Percentiles rank a stretch among this genome's conserved stretches.
Evolutionary conservation across 2,329 filamentous ascomycete species (phyloP).

Genomic region (Chaetomiaceae sp.): DNA sequence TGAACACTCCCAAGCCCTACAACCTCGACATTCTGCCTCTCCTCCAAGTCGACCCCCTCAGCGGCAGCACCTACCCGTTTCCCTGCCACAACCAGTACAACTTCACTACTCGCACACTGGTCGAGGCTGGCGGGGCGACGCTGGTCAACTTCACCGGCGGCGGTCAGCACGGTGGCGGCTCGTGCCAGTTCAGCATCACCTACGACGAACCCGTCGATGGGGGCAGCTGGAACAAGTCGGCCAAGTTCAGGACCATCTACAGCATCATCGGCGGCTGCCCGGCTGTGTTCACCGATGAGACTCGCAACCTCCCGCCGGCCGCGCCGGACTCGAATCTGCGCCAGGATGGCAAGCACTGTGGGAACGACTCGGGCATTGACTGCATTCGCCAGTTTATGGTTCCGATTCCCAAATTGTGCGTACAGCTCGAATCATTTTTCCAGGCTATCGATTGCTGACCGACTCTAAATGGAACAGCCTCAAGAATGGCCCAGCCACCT

Average conservation of each 20-base stretch:
- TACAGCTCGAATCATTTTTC: too few species aligned
- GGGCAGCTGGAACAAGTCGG: constrained; percentile 20
- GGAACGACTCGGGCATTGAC: constrained; percentile 23
- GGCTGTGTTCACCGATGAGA: constrained; percentile 20
- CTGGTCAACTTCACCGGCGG: constrained; percentile 29
- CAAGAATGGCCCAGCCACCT: constrained; percentile 21
- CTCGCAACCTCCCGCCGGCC: constrained; percentile 4
- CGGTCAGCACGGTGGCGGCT: constrained; percentile 31
- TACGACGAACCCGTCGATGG: constrained; percentile 20
- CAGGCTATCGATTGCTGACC: neutral
- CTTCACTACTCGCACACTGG: constrained; percentile 7
- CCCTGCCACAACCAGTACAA: constrained; percentile 21
- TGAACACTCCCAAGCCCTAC: constrained; percentile 19
- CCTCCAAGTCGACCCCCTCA: constrained; percentile 21
- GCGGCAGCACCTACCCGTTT: constrained; percentile 6
- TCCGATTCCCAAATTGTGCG: constrained; percentile 26
- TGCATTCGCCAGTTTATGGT: constrained; percentile 28
- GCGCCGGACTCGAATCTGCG: constrained; percentile 14
- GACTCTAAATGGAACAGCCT: constrained; percentile 1
- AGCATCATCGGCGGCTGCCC: constrained; percentile 33
- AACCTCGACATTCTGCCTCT: constrained; percentile 16
- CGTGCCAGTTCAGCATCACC: constrained; percentile 32
- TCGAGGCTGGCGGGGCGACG: constrained; percentile 18
- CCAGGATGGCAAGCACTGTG: constrained; percentile 20
- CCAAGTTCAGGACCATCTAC: constrained; percentile 31